phyloP scores from a whole-genome alignment of 2,329 filamentous ascomycete species.

The Scytalidium sp. region DNA sequence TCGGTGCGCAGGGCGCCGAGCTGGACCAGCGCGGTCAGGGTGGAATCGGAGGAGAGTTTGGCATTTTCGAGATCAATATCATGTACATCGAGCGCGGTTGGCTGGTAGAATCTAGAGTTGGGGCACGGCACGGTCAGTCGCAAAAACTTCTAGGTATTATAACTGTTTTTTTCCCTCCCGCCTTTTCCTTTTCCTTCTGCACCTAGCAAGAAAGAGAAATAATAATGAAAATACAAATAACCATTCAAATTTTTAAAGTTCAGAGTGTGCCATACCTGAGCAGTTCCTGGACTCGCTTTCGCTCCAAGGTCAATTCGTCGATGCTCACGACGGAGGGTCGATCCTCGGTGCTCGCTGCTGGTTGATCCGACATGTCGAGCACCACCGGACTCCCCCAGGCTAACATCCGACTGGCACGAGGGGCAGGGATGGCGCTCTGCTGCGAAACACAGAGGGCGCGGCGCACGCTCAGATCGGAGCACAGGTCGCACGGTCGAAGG shows the following conservation, averaged over 20 bases:
- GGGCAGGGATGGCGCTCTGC: neutral
- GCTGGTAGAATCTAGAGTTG: constrained; percentile 1
- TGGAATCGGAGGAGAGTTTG: constrained; percentile 30
- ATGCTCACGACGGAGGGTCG: neutral
- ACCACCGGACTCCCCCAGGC: neutral
- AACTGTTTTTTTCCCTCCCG: no score
- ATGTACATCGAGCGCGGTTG: neutral
- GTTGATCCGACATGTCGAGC: neutral
- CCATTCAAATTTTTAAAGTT: no score
- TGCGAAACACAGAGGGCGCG: neutral
- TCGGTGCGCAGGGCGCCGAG: constrained; percentile 43
- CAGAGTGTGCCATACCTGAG: constrained; percentile 2
- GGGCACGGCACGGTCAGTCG: neutral
- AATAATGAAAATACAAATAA: no score
- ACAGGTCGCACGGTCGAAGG: no score
- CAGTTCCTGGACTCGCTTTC: constrained; percentile 2
- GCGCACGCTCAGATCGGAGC: no score
- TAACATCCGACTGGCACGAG: neutral
- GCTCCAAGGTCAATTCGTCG: neutral
- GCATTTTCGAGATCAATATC: constrained; percentile 1
- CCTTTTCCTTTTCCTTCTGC: no score
- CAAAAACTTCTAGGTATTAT: neutral
- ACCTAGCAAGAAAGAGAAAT: no score
- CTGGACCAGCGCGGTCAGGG: constrained; percentile 42
- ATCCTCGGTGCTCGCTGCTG: neutral